Evolutionary conservation across 306 rosid genomes (phyloP).

Genomic region (Sechiopsis laciniata): DNA sequence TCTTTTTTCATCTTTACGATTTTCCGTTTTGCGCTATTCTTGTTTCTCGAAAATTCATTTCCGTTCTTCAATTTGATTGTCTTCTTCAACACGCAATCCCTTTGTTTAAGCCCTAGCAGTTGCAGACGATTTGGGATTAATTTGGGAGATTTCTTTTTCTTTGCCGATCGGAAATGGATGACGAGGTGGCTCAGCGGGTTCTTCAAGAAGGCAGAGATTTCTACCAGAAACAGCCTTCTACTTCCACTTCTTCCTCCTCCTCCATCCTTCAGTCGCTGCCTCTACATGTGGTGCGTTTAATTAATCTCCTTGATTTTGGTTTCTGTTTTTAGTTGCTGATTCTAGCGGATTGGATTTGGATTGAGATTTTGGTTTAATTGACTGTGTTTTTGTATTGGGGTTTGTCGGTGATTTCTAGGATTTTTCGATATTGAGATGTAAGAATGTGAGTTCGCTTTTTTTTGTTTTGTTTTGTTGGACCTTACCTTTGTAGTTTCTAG

Average conservation of each 20-base stretch:
- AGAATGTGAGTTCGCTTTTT: too few relatives aligned
- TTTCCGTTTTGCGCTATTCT: not conserved
- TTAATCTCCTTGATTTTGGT: not conserved
- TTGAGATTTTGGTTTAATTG: not conserved
- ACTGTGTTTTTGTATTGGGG: not conserved
- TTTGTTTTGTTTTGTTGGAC: too few relatives aligned
- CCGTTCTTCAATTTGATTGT: constrained; percentile 3
- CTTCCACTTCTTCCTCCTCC: constrained; percentile 64
- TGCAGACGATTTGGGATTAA: constrained; percentile 3
- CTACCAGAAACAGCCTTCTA: constrained; percentile 79
- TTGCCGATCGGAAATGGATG: constrained; percentile 46
- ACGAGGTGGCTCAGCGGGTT: constrained; percentile 91
- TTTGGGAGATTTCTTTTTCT: not conserved
- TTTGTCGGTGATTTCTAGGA: not conserved
- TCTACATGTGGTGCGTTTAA: constrained; percentile 72
- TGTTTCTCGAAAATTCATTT: not conserved
- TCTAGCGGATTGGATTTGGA: not conserved
- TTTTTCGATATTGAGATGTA: not conserved
- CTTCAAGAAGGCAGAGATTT: constrained; percentile 97
- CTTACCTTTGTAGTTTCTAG: too few relatives aligned
- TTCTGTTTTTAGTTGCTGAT: not conserved
- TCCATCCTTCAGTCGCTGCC: constrained; percentile 97
- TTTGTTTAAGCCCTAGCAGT: not conserved
- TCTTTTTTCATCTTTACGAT: not conserved
- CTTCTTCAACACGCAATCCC: constrained; percentile 17